Conservation (phyloP, 768 basidiomycete species). For the Rhodotorula diobovata region DNA sequence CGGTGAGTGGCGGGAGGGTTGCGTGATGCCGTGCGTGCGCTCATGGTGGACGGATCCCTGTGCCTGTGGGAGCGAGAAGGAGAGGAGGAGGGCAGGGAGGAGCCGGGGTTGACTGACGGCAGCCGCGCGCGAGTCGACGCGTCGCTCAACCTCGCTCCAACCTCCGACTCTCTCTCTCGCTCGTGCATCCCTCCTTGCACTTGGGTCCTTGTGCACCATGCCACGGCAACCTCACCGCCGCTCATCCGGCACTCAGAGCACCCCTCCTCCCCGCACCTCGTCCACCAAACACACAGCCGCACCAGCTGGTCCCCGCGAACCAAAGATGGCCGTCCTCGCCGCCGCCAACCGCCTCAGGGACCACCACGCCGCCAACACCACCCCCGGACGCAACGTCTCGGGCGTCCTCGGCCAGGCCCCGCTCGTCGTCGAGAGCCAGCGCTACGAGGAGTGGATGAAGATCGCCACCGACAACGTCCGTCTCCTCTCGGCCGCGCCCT, state of each 20-base stretch:
- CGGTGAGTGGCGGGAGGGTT: not conserved
- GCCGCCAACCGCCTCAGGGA: slow-evolving; percentile 17
- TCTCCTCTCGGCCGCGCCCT: no score
- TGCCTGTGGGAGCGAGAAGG: not conserved
- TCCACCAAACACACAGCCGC: not conserved
- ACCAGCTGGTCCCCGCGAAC: not conserved
- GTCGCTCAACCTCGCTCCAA: not conserved
- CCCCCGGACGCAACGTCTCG: not conserved
- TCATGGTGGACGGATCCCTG: not conserved
- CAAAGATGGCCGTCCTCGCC: slow-evolving; percentile 13
- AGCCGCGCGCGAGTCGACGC: no score
- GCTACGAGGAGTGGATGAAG: slow-evolving; percentile 98
- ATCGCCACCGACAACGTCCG: slow-evolving; percentile 96
- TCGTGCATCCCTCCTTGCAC: not conserved
- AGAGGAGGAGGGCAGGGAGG: no score
- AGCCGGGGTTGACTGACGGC: no score
- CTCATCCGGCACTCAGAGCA: not conserved
- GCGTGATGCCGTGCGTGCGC: not conserved
- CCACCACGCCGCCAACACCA: not conserved
- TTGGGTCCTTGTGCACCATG: no score
- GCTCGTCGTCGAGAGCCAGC: slow-evolving; percentile 33
- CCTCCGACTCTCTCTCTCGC: no score
- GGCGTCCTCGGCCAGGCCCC: slow-evolving; percentile 6
- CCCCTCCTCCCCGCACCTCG: not conserved
- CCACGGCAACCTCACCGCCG: not conserved